A percentile compares a stretch with the other conserved stretches of the same genome.
phyloP scores from a whole-genome alignment of 768 basidiomycete species.

The Boletus huronensis region DNA sequence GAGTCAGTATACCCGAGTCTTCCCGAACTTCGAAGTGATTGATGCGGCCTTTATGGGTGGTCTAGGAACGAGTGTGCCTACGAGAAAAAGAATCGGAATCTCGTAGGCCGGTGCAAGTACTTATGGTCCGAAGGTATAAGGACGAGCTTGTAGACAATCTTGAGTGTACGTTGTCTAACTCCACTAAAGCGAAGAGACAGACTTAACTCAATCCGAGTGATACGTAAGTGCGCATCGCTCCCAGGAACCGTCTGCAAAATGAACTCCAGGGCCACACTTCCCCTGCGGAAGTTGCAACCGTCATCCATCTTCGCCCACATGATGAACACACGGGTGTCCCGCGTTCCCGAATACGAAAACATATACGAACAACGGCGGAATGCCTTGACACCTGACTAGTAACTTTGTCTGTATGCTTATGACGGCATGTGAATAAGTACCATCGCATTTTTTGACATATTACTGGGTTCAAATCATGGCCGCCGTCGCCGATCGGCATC shows the following conservation, averaged over 20 bases:
- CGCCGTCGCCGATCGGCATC: too few relatives aligned
- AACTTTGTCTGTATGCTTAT: background rate
- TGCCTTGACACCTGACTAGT: background rate
- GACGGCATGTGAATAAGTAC: background rate
- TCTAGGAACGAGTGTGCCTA: conserved; percentile 1
- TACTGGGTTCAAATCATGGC: conserved; percentile 4
- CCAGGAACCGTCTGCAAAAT: conserved; percentile 11
- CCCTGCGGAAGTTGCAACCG: background rate
- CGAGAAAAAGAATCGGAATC: background rate
- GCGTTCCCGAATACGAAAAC: background rate
- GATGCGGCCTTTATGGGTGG: background rate
- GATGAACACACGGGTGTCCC: conserved; percentile 4
- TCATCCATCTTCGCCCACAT: conserved; percentile 1
- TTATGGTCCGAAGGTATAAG: background rate
- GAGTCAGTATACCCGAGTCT: conserved; percentile 6
- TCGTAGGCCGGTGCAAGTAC: background rate
- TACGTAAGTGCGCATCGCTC: conserved; percentile 9
- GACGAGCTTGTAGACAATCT: background rate
- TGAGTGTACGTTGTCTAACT: background rate
- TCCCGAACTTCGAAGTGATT: too few relatives aligned
- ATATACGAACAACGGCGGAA: conserved; percentile 1
- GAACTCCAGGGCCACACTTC: conserved; percentile 7
- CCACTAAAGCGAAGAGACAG: background rate
- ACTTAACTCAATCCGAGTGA: conserved; percentile 4
- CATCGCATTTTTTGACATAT: background rate